Evolutionary conservation across 768 basidiomycete species (phyloP).

Genomic region (Ramaria rubella): DNA sequence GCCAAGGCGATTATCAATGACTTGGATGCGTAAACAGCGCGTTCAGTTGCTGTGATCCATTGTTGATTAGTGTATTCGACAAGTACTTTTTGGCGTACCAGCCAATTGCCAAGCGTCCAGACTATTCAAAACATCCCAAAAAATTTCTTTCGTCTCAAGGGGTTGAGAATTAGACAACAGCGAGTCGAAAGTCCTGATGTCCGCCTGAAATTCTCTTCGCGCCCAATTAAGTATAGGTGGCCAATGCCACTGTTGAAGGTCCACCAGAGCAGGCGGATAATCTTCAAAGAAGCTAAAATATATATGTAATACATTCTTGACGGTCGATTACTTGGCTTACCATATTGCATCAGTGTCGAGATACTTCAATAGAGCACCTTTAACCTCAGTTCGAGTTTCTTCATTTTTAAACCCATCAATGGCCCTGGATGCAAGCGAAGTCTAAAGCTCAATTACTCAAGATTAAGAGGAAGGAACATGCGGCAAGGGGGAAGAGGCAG

Average conservation of each 20-base stretch:
- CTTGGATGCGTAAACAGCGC: constrained; percentile 83
- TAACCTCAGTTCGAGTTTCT: constrained; percentile 52
- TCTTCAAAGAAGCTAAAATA: constrained; percentile 71
- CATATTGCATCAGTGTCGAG: constrained; percentile 94
- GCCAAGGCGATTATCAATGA: constrained; percentile 86
- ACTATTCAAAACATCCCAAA: constrained; percentile 48
- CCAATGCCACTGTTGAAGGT: constrained; percentile 81
- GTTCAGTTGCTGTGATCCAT: constrained; percentile 70
- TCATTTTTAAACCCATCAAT: constrained; percentile 68
- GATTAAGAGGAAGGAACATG: constrained; percentile 5
- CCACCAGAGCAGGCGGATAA: constrained; percentile 65
- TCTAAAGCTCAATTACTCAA: constrained; percentile 41
- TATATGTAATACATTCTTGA: neutral
- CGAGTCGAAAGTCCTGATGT: constrained; percentile 64
- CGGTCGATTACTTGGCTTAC: constrained; percentile 32
- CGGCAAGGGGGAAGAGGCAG: constrained; percentile 19
- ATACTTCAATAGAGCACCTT: constrained; percentile 68
- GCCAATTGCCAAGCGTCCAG: constrained; percentile 87
- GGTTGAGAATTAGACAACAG: constrained; percentile 68
- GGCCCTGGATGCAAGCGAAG: constrained; percentile 84
- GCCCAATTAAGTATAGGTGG: constrained; percentile 82
- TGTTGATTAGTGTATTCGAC: neutral
- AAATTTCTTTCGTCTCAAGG: constrained; percentile 52
- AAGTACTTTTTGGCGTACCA: constrained; percentile 44
- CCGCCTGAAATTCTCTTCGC: constrained; percentile 53